These are phyloP conservation scores for Neopestalotiopsis sp. DNA, from an alignment of 2,329 filamentous ascomycete species.

Conservation along the genomic window DNA sequence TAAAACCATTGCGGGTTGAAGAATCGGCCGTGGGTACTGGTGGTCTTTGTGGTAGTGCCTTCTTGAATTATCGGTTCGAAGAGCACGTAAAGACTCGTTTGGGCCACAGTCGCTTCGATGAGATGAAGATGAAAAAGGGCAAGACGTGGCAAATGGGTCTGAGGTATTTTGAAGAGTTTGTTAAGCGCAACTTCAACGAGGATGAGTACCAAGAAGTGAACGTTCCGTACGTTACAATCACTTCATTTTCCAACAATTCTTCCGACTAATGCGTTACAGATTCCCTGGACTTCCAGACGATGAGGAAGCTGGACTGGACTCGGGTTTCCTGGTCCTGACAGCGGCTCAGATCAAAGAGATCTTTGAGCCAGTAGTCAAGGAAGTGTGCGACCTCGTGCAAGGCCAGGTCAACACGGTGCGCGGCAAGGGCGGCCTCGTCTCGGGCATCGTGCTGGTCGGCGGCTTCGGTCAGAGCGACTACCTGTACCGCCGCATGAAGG, in stretches of 20 bases:
- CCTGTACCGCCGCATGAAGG: constrained; percentile 73
- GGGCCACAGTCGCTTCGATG: constrained; percentile 69
- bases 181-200: constrained; percentile 83
- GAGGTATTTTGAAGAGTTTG: constrained; percentile 82
- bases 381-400: constrained; percentile 71
- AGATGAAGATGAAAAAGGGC: constrained; percentile 78
- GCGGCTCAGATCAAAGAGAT: constrained; percentile 74
- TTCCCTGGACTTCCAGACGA: constrained; percentile 80
- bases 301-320: constrained; percentile 75
- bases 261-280: constrained; percentile 35
- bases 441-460: constrained; percentile 81
- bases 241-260: neutral
- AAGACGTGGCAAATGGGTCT: constrained; percentile 84
- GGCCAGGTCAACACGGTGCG: constrained; percentile 70
- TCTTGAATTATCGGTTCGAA: constrained; percentile 82
- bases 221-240: constrained; percentile 61
- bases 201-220: constrained; percentile 80
- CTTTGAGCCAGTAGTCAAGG: constrained; percentile 76
- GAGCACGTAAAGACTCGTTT: constrained; percentile 75
- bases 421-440: constrained; percentile 65
- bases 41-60: constrained; percentile 78
- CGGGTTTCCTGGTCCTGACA: constrained; percentile 76
- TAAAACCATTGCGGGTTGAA: constrained; percentile 74
- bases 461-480: constrained; percentile 84
- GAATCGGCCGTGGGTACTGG: constrained; percentile 83